Evolutionary conservation across 441 rosid species (phyloP), one percentile per base, ranked within the genome.

Genomic region (Flueggea neowawraea): DNA sequence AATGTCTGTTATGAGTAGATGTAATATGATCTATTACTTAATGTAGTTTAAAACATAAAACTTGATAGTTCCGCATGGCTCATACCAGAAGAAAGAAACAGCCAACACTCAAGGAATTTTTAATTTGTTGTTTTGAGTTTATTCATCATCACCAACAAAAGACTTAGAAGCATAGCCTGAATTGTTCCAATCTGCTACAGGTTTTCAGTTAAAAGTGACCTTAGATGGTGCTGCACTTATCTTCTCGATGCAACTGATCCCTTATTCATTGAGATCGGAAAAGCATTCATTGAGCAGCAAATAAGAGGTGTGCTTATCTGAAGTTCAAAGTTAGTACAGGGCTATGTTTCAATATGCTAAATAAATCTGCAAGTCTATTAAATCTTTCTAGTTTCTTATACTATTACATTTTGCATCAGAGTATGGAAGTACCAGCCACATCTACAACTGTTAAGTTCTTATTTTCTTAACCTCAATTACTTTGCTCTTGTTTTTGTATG

Each of bases 221-320:
- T 62, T 55, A 76, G 74, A 70, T 87, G 95, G 95, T 75, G 80
- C 72, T 87, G 95, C 77, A 88, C 89, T 50, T 83, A 85, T 69
- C 95, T 88, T 74, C 95, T 88, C 64, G 91, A 88, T 71, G 95
- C 89, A 66, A 83, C 81, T 12, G 95, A 88, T 73, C 87, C 91
- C 39, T 77, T 88, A 67, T 88, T 88, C 32, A 47, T 85, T 72
- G 91, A 83, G 65, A 84, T 88, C 72, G 95, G 95, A 67, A 80
- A 60, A 65, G 79, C 84, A 73, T 85, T 85, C 63, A 82, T 85
- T 60, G 79, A 81, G 75, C 74, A 83, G 67, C 89, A 88, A 63
- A 49, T 80, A n/a, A 74, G 49, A 81, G 89, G 95, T 85, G 28
- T 33, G 59, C 47, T 45, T 28, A n/a, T 60, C 47, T 53, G 49